A percentile compares a stretch with the other conserved stretches of the same genome.
Conservation (phyloP, 306 rosid species). For the Erythrophleum fordii region DNA sequence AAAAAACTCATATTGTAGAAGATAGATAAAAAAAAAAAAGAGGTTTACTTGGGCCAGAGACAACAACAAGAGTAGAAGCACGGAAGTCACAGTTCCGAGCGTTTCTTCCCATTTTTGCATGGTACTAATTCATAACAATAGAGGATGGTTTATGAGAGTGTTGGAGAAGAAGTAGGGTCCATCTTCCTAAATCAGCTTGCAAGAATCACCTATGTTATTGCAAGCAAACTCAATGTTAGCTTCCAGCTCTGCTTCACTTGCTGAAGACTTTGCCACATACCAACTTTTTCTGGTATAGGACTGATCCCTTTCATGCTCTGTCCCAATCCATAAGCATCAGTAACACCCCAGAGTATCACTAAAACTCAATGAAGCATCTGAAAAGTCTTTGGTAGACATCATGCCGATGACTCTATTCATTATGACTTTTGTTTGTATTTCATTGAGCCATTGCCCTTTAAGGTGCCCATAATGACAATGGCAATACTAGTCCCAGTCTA, state of each 20-base stretch:
- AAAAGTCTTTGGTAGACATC: too few species aligned
- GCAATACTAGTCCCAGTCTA: too few species aligned
- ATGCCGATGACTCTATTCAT: too few species aligned
- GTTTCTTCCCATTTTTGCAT: slow-evolving; percentile 33
- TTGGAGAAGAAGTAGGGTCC: slow-evolving; percentile 47
- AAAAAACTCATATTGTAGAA: not conserved
- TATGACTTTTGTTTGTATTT: too few species aligned
- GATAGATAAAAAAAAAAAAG: not conserved
- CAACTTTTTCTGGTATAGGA: slow-evolving; percentile 16
- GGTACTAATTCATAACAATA: slow-evolving; percentile 53
- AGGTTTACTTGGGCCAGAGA: slow-evolving; percentile 47
- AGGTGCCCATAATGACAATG: too few species aligned
- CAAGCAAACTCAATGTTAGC: slow-evolving; percentile 39
- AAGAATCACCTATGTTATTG: not conserved
- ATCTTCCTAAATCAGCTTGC: slow-evolving; percentile 33
- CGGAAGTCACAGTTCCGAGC: slow-evolving; percentile 45
- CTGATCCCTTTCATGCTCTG: too few species aligned
- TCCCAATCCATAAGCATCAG: too few species aligned
- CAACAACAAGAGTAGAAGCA: slow-evolving; percentile 31
- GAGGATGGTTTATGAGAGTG: slow-evolving; percentile 45
- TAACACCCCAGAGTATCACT: too few species aligned
- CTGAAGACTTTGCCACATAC: slow-evolving; percentile 45
- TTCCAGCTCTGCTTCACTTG: slow-evolving; percentile 24
- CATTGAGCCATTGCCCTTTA: too few species aligned
- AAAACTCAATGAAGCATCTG: too few species aligned